Conservation (phyloP, 2,329 filamentous ascomycete species). For the Calonectria hongkongensis region DNA sequence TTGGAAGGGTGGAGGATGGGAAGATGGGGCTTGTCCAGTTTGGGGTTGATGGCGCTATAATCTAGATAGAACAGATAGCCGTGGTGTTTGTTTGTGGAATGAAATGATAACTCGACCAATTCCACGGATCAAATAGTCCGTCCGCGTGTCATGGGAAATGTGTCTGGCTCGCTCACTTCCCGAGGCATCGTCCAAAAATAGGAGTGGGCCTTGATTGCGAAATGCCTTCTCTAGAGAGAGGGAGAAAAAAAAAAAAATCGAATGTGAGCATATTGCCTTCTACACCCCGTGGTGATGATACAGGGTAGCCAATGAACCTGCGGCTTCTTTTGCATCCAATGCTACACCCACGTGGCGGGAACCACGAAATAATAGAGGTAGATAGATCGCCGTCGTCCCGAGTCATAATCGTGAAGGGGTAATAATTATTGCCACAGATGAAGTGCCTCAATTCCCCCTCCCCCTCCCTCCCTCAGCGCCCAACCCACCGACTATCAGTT, state of each 20-base stretch:
- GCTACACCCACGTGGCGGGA: conserved; percentile 51
- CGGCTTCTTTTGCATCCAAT: conserved; percentile 46
- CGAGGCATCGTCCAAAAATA: background rate
- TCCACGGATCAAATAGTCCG: background rate
- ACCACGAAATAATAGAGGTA: conserved; percentile 21
- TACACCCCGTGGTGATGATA: background rate
- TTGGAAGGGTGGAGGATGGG: background rate
- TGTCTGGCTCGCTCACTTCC: background rate
- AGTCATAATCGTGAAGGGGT: conserved; percentile 21
- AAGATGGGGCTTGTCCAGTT: background rate
- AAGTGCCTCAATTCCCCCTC: conserved; percentile 10
- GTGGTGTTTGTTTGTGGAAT: background rate
- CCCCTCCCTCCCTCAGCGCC: conserved; percentile 8
- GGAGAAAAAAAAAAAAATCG: background rate
- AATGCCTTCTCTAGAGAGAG: background rate
- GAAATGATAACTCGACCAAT: background rate
- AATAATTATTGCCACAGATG: conserved; percentile 3
- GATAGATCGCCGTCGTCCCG: background rate
- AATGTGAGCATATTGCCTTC: background rate
- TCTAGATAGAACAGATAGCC: conserved; percentile 1
- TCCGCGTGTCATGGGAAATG: conserved; percentile 9
- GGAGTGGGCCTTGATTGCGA: conserved; percentile 7
- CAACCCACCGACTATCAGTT: background rate
- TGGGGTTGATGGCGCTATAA: conserved; percentile 17
- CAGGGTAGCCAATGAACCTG: conserved; percentile 34